Evolutionary conservation across 2,329 filamentous ascomycete species (phyloP), one percentile per base, ranked within the genome.

Genomic region (Cladosporium sp.): DNA sequence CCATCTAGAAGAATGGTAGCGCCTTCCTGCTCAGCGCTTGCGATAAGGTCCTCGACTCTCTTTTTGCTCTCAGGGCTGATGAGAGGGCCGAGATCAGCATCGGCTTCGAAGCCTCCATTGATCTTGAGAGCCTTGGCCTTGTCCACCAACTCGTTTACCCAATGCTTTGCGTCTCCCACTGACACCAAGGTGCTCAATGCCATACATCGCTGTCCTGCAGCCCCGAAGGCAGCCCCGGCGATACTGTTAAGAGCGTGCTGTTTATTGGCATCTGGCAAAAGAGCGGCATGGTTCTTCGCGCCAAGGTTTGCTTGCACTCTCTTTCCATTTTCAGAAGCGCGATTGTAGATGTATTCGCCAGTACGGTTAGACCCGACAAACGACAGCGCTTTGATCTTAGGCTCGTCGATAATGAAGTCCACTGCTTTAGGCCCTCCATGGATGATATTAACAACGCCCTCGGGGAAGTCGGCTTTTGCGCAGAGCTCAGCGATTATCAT

Each of bases 291-390:
- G 77, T 93, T 93, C 79, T 93, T 93, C 59, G 88, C 88, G 32
- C 88, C 88, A 53, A 93, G 73, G 72, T 93, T 93, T 67, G 88
- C 88, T 72, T 93, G 88, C 29, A 91, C 86, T 62, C 88, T 85
- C 79, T 93, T 93, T 63, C 88, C 88, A 62, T 92, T 89, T 63
- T 86, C 87, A 1, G 86, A 89, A 22, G 82, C 88, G 50, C 86
- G 82, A 48, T 75, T 70, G 71, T 83, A 93, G 69, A 93, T 93
- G 75, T 93, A 93, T 72, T 92, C 86, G 63, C 88, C 88, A 6
- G 88, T 88, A 76, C 88, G 87, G 77, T 93, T 93, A 70, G 85
- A 83, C 55, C 88, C 88, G 32, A 93, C 88, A 62, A 93, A 93
- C 70, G 82, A 86, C 63, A 93, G 79, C 50, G 88, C 88, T 78